Percentiles rank a stretch among this genome's conserved stretches.
These are phyloP conservation scores for Amauroascus niger DNA, from an alignment of 2,329 filamentous ascomycete species.

Conservation along the genomic window DNA sequence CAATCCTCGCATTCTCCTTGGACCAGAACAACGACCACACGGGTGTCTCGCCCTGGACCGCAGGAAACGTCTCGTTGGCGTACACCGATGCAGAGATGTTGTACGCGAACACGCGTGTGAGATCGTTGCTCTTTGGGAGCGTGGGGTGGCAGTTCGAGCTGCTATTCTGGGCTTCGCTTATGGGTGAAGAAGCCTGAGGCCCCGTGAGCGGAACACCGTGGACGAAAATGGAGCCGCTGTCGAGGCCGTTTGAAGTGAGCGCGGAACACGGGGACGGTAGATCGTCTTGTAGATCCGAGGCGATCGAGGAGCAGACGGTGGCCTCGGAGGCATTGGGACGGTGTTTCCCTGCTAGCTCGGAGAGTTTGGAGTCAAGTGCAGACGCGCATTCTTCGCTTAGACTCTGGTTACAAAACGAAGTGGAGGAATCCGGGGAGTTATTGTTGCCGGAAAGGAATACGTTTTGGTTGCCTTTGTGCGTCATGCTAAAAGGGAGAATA, in stretches of 20 bases:
- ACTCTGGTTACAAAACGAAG: neutral
- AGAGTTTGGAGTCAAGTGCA: neutral
- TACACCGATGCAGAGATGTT: conserved; percentile 2
- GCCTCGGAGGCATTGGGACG: neutral
- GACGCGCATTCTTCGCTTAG: neutral
- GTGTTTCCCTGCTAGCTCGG: conserved; percentile 1
- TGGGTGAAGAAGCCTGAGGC: neutral
- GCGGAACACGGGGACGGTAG: neutral
- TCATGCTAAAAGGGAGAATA: no score
- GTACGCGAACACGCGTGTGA: conserved; percentile 7
- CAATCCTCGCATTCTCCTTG: neutral
- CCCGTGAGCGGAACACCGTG: conserved; percentile 2
- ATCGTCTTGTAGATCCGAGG: conserved; percentile 2
- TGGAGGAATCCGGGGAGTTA: neutral
- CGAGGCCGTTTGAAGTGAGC: neutral
- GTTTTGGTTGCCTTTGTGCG: no score
- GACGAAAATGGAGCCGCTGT: neutral
- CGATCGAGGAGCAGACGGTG: neutral
- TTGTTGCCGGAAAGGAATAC: no score
- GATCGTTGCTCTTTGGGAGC: conserved; percentile 3
- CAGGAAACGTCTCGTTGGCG: neutral
- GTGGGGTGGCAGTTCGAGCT: conserved; percentile 8
- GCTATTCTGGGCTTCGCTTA: conserved; percentile 5
- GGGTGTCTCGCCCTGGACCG: conserved; percentile 3
- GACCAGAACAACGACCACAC: conserved; percentile 6